These are phyloP conservation scores for Neonectria punicea DNA, from an alignment of 2,329 filamentous ascomycete species.

Conservation along the genomic window DNA sequence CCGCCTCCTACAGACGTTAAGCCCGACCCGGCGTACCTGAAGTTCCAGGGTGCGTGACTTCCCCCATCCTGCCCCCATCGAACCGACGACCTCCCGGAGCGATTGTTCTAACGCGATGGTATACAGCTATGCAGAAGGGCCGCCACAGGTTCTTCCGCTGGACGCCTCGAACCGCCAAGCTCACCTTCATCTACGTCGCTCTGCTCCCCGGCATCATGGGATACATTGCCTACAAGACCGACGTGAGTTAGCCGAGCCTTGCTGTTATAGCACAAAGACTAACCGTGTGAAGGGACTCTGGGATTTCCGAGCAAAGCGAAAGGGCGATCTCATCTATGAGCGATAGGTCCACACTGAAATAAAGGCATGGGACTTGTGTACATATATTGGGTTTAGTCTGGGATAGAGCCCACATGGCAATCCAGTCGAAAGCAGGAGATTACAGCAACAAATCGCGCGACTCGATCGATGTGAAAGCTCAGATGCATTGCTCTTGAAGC, in stretches of 20 bases:
- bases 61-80: constrained; percentile 20
- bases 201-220: constrained; percentile 77
- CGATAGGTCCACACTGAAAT: constrained; percentile 61
- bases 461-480: constrained; percentile 20
- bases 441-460: constrained; percentile 12
- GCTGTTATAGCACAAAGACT: constrained; percentile 27
- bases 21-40: constrained; percentile 55
- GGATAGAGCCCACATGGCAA: constrained; percentile 43
- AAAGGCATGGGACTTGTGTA: constrained; percentile 50
- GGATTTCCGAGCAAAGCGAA: constrained; percentile 86
- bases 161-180: constrained; percentile 83
- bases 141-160: constrained; percentile 96
- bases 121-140: constrained; percentile 80
- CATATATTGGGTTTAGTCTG: constrained; percentile 49
- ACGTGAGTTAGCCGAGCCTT: constrained; percentile 70
- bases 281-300: constrained; percentile 77
- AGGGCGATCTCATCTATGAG: constrained; percentile 85
- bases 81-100: constrained; percentile 21
- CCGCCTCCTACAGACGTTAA: constrained; percentile 49
- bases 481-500: constrained; percentile 15
- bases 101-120: constrained; percentile 37
- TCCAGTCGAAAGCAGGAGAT: constrained; percentile 33
- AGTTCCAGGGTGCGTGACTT: constrained; percentile 52
- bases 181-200: constrained; percentile 81
- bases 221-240: constrained; percentile 80